Base-by-base conservation (phyloP, 2,329 filamentous ascomycete species). In the Phaeosphaeria sp. region DNA sequence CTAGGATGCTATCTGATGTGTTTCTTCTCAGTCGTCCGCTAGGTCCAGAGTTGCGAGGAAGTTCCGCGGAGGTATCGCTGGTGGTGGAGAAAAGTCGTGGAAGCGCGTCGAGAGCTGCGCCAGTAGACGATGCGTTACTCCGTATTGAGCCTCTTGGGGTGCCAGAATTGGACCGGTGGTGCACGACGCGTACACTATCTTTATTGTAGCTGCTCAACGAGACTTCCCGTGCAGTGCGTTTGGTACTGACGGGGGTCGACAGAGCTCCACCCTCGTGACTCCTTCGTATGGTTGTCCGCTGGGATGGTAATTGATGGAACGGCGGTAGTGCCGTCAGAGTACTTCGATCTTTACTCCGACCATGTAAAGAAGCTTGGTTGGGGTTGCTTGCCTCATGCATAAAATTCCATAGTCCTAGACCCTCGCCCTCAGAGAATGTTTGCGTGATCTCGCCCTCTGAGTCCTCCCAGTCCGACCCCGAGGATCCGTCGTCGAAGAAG, bases 401-500 rank as follows among this genome's bases (percentile, higher is more conserved):
- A 9, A 61, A 30, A 24, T 53, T 60, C 7, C 52, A 53, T 24
- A 64, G 24, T 2, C 55, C 56, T 2, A 56, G 9, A 5, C 55
- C 51, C 1, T 56, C 50, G 3, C 48, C 47, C 2, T 53, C 42
- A 36, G 51, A 56, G 21, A 65, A 64, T 1, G 52, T 64, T 21
- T 63, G 64, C 8, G 62, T 66, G 27, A 56, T 24, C 17, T 63
- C 59, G 30, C 64, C 61, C n/a, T 62, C 61, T 2, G 57, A 66
- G 33, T 71, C 66, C 25, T 67, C 69, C 60, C 66, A 69, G 6
- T 66, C 71, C 1, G 65, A 69, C 27, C 55, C 70, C 3, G 66
- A 69, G 6, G 67, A 66, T 25, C 51, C 53, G 42, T 72, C 66
- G 15, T 73, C 68, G 47, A 74, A 74, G 59, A 75, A 74, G 49